These are phyloP conservation scores for Myxozyma nipponensis DNA, from an alignment of 805 yeast genomes.

Conservation along the genomic window DNA sequence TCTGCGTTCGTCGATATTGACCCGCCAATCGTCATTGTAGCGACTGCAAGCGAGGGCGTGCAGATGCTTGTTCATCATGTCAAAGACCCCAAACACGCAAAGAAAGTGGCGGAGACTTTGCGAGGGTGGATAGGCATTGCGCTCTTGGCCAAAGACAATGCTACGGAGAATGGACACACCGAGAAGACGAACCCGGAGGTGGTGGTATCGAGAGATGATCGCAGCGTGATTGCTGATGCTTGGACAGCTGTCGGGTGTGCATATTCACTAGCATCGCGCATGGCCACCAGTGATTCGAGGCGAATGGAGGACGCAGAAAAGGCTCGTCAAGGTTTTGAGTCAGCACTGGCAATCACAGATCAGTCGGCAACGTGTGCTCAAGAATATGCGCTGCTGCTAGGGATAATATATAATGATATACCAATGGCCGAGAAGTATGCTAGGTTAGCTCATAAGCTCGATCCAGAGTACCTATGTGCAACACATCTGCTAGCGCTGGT, in stretches of 20 bases:
- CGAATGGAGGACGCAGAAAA: slow-evolving; percentile 3
- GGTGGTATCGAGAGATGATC: neutral
- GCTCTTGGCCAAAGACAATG: neutral
- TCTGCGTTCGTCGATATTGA: slow-evolving; percentile 18
- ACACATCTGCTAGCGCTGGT: slow-evolving; percentile 21
- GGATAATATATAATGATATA: slow-evolving; percentile 9
- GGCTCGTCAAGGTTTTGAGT: slow-evolving; percentile 14
- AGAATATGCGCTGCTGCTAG: slow-evolving; percentile 17
- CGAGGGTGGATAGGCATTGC: slow-evolving; percentile 18
- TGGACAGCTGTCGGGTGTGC: slow-evolving; percentile 26
- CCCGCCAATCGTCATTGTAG: slow-evolving; percentile 11
- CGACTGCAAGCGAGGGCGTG: slow-evolving; percentile 16
- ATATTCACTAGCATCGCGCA: slow-evolving; percentile 13
- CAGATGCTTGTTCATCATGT: slow-evolving; percentile 20
- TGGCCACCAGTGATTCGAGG: slow-evolving; percentile 5
- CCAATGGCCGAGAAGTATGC: slow-evolving; percentile 13
- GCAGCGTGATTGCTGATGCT: slow-evolving; percentile 3
- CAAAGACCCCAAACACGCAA: slow-evolving; percentile 13
- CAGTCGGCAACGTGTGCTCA: slow-evolving; percentile 5
- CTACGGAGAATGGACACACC: neutral
- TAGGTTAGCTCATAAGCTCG: slow-evolving; percentile 13
- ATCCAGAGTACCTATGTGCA: slow-evolving; percentile 12
- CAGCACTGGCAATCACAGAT: slow-evolving; percentile 7
- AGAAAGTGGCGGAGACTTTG: slow-evolving; percentile 9
- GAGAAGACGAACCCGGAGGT: neutral